Base-by-base conservation (phyloP, 2,329 filamentous ascomycete species). In the Penicillium sp. region DNA sequence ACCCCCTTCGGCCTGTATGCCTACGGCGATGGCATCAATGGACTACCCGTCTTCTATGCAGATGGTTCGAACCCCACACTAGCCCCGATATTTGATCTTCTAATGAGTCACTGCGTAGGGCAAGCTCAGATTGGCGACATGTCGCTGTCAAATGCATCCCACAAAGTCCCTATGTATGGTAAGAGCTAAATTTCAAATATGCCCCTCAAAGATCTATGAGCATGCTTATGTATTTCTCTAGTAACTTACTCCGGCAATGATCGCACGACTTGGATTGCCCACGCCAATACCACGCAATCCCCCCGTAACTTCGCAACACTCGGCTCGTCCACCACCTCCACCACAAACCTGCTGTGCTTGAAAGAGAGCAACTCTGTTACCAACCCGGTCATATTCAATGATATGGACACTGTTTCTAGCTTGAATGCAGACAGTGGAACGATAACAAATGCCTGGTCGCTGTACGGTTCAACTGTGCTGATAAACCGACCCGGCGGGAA, bases 111-210 rank as follows among this genome's bases (percentile, higher is more conserved):
- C 8, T 31, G 8, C 31, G 29, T 8, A 54, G 52, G 49, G 3
- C 45, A 52, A 38, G 48, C 52, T n/a, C 49, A 54, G 26, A 47
- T 52, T 13, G 45, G 45, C 9, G 21, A 54, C 24, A 47, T 51
- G 21, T 29, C 41, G 4, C 24, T 52, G 5, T 54, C 48, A 6
- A 54, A 52, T 9, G 52, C 52, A 42, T 42, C 44, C 13, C 31
- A 28, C 16, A 48, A 51, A 48, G 42, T 46, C 13, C 5, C 47
- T 9, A 21, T 53, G 29, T 50, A 16, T 10, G 15, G 47, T 53
- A 29, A 15, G 41, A 4, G 18, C 8, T 28, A 4, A 9, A 4
- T n/a, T 23, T n/a, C 13, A n/a, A 21, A 21, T 21, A 21, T 21
- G 18, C 18, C 18, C 18, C 18, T 26, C 23, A 12, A 10, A 6